phyloP scores from a whole-genome alignment of 2,329 filamentous ascomycete genomes.

The Emergomyces pasteurianus region DNA sequence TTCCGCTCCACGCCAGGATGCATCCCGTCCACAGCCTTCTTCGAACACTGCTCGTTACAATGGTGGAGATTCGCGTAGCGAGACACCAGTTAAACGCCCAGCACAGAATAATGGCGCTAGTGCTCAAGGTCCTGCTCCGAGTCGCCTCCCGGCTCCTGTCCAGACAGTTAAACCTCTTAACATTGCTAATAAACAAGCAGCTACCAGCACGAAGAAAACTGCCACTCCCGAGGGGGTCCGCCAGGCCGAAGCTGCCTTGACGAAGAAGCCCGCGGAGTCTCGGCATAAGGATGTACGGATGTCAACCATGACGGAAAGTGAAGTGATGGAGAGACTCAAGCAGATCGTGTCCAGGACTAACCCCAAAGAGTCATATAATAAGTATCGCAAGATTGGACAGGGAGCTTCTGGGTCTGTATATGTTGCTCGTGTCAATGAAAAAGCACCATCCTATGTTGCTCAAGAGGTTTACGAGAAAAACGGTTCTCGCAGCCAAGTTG shows the following conservation, averaged over 20 bases:
- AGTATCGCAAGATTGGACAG: constrained; percentile 99
- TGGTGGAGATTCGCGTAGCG: constrained; percentile 23
- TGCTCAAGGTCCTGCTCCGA: constrained; percentile 39
- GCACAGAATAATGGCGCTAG: constrained; percentile 34
- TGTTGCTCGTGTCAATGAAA: constrained; percentile 88
- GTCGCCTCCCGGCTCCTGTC: constrained; percentile 45
- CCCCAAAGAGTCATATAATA: constrained; percentile 89
- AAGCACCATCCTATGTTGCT: constrained; percentile 67
- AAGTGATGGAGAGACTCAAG: constrained; percentile 92
- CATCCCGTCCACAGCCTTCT: constrained; percentile 22
- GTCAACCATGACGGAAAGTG: constrained; percentile 94
- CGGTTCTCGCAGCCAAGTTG: constrained; percentile 75
- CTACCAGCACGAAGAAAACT: constrained; percentile 36
- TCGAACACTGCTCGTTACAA: constrained; percentile 19
- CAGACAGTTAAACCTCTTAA: constrained; percentile 64
- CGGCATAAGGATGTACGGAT: constrained; percentile 90
- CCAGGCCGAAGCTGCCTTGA: constrained; percentile 79
- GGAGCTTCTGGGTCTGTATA: constrained; percentile 97
- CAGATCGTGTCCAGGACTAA: constrained; percentile 94
- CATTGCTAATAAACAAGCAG: constrained; percentile 53
- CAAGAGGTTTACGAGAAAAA: constrained; percentile 67
- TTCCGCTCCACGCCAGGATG: constrained; percentile 21
- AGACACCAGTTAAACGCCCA: constrained; percentile 26
- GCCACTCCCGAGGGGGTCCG: constrained; percentile 56
- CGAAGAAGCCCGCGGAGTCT: constrained; percentile 60